Evolutionary conservation across 1,139 yeast genomes (phyloP).

Genomic region (Lodderomyces oxycetoniae): DNA sequence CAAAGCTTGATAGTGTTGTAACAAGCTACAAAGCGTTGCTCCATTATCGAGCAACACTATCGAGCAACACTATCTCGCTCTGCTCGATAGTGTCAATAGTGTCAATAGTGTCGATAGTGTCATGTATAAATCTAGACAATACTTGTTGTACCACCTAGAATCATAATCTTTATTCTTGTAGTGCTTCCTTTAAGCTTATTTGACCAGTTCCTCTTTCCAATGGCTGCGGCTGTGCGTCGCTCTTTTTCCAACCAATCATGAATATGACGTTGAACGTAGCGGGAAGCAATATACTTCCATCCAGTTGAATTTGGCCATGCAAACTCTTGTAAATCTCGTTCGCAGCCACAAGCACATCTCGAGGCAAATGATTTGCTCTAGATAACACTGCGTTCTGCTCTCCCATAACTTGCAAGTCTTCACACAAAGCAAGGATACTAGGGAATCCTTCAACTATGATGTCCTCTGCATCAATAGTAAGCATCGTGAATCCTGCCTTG

Average conservation of each 20-base stretch:
- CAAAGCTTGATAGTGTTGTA: too few relatives aligned
- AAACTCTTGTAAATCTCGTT: conserved; percentile 67
- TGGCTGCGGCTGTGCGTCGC: conserved; percentile 66
- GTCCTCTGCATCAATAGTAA: conserved; percentile 83
- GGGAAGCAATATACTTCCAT: conserved; percentile 45
- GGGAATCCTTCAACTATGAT: conserved; percentile 78
- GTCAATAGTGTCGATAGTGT: too few relatives aligned
- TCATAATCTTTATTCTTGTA: conserved; percentile 19
- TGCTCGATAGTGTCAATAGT: too few relatives aligned
- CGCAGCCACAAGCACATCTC: conserved; percentile 69
- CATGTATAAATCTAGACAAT: too few relatives aligned
- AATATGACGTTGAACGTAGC: conserved; percentile 71
- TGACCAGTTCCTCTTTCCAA: conserved; percentile 68
- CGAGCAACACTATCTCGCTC: too few relatives aligned
- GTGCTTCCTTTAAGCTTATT: conserved; percentile 60
- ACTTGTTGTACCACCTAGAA: too few relatives aligned
- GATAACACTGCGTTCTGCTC: conserved; percentile 70
- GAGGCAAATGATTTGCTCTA: conserved; percentile 51
- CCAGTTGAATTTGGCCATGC: conserved; percentile 58
- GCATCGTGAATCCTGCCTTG: conserved; percentile 71
- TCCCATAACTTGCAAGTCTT: conserved; percentile 78
- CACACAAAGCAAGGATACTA: conserved; percentile 59
- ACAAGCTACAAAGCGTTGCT: too few relatives aligned
- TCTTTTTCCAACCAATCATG: conserved; percentile 88
- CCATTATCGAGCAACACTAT: too few relatives aligned